Evolutionary conservation across 305 asterid genomes (phyloP).

Genomic region (Rubia peregrina): DNA sequence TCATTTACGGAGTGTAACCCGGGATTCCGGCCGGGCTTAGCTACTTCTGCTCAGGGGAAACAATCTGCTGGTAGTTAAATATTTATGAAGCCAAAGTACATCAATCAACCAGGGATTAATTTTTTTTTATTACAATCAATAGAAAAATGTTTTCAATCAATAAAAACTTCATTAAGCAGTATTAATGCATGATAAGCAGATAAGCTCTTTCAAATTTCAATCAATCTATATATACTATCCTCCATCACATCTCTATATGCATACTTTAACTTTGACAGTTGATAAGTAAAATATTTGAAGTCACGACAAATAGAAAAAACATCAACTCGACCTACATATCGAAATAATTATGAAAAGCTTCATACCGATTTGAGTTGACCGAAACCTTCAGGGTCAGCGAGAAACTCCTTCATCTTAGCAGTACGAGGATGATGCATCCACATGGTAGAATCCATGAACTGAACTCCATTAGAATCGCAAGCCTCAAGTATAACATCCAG

Average conservation of each 20-base stretch:
- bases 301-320: not conserved
- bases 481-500: conserved; percentile 56
- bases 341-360: not conserved
- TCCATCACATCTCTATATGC: too few species aligned
- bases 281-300: not conserved
- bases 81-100: not conserved
- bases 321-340: too few species aligned
- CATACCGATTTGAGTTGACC: conserved; percentile 44
- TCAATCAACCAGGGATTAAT: not conserved
- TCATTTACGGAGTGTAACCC: not conserved
- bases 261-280: too few species aligned
- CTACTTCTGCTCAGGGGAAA: not conserved
- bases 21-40: not conserved
- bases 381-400: conserved; percentile 21
- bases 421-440: conserved; percentile 76
- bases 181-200: not conserved
- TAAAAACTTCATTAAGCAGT: too few species aligned
- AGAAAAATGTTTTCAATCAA: not conserved
- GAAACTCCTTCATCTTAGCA: conserved; percentile 33
- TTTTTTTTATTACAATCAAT: not conserved
- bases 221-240: not conserved
- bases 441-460: conserved; percentile 84
- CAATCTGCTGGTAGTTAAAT: not conserved
- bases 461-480: conserved; percentile 64
- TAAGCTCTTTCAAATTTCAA: too few species aligned